These are phyloP conservation scores for Camelina hispida DNA, from an alignment of 345 rosid species.

Conservation along the genomic window DNA sequence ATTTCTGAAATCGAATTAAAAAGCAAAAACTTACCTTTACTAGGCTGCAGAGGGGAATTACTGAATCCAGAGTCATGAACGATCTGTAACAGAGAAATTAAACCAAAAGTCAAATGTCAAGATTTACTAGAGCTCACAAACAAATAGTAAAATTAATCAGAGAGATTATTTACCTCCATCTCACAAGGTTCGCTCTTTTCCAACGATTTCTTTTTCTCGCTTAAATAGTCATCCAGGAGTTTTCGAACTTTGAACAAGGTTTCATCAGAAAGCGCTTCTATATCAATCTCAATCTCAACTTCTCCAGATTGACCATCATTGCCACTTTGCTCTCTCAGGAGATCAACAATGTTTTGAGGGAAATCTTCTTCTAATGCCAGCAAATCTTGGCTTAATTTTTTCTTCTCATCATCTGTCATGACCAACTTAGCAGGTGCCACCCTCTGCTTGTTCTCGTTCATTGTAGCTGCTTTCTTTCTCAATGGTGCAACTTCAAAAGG, in stretches of 20 bases:
- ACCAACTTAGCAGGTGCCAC: conserved; percentile 50
- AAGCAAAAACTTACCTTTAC: conserved; percentile 59
- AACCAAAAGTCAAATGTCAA: conserved; percentile 33
- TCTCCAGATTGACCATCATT: conserved; percentile 61
- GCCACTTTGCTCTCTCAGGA: conserved; percentile 70
- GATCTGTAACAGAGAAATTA: conserved; percentile 55
- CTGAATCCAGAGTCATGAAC: conserved; percentile 68
- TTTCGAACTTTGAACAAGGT: conserved; percentile 67
- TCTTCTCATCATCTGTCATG: conserved; percentile 67
- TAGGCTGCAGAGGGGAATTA: conserved; percentile 63
- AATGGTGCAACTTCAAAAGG: conserved; percentile 41
- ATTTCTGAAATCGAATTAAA: conserved; percentile 1
- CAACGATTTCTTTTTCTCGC: conserved; percentile 57
- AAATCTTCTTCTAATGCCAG: conserved; percentile 63
- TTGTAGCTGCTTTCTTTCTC: conserved; percentile 51
- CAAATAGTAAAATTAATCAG: conserved; percentile 18
- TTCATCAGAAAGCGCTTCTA: conserved; percentile 69
- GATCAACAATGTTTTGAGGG: conserved; percentile 74
- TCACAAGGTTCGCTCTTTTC: conserved; percentile 67
- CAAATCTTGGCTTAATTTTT: conserved; percentile 57
- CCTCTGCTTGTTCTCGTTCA: conserved; percentile 47
- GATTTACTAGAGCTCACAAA: conserved; percentile 11
- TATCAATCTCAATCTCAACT: conserved; percentile 89
- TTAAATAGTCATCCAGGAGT: conserved; percentile 72
- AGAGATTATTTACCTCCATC: conserved; percentile 66